Conservation (phyloP, 352 stramenopile species). For the Phytopythium boreale region DNA sequence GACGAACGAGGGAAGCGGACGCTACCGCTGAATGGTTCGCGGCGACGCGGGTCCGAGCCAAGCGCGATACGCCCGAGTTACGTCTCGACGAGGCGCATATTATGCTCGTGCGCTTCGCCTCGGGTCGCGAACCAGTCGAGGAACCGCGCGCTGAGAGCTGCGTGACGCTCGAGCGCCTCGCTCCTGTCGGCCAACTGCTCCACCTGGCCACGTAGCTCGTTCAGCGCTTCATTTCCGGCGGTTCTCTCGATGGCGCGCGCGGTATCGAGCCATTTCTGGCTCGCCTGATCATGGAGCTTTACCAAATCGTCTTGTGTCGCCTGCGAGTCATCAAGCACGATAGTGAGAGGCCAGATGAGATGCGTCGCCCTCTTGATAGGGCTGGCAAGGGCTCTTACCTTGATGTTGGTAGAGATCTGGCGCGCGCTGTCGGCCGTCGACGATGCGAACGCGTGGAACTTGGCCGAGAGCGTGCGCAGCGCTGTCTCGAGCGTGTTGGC, state of each 20-base stretch:
- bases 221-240: slow-evolving; percentile 6
- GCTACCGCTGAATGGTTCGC: slow-evolving; percentile 43
- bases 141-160: slow-evolving; percentile 57
- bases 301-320: not conserved
- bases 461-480: slow-evolving; percentile 29
- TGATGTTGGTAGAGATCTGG: not conserved
- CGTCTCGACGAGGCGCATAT: slow-evolving; percentile 59
- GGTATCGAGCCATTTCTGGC: not conserved
- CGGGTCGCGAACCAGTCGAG: slow-evolving; percentile 70
- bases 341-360: not conserved
- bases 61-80: slow-evolving; percentile 49
- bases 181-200: slow-evolving; percentile 14
- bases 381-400: not conserved
- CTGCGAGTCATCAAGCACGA: not conserved
- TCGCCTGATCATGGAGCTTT: not conserved
- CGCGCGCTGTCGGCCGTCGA: not conserved
- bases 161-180: slow-evolving; percentile 36
- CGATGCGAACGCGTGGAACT: slow-evolving; percentile 27
- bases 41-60: slow-evolving; percentile 30
- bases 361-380: not conserved
- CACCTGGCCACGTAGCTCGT: slow-evolving; percentile 6
- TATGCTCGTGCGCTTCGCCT: slow-evolving; percentile 73
- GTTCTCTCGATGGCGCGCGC: not conserved
- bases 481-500: slow-evolving; percentile 18
- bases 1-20: slow-evolving; percentile 34